Conservation (phyloP, 2,329 filamentous ascomycete species). For the Aspergillus vadensis region DNA sequence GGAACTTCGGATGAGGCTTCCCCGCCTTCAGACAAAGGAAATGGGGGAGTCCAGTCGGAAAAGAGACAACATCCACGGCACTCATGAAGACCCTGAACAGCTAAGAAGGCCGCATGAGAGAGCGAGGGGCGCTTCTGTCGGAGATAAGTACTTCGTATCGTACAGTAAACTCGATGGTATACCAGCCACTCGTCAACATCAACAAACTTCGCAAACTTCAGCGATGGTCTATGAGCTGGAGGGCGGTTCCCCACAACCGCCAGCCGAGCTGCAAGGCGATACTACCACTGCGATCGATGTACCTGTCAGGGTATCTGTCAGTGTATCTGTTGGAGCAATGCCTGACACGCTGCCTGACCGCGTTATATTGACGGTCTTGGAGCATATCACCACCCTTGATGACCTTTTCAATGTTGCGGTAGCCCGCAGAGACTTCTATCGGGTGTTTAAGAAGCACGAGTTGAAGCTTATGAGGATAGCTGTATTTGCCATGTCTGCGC, state of each 20-base stretch:
- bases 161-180: slow-evolving; percentile 22
- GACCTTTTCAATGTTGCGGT: slow-evolving; percentile 59
- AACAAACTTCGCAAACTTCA: slow-evolving; percentile 22
- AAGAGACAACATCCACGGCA: neutral
- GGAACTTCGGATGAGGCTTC: slow-evolving; percentile 26
- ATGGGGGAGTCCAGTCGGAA: neutral
- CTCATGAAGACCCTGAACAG: neutral
- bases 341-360: slow-evolving; percentile 49
- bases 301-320: slow-evolving; percentile 13
- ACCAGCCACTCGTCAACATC: slow-evolving; percentile 22
- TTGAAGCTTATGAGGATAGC: slow-evolving; percentile 55
- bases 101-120: neutral
- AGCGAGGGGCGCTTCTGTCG: slow-evolving; percentile 8
- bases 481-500: slow-evolving; percentile 56
- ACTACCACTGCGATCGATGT: slow-evolving; percentile 18
- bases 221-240: slow-evolving; percentile 39
- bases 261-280: slow-evolving; percentile 3
- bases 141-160: slow-evolving; percentile 30
- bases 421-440: slow-evolving; percentile 59
- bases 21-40: slow-evolving; percentile 29
- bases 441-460: slow-evolving; percentile 60
- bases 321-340: slow-evolving; percentile 29
- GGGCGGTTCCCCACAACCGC: slow-evolving; percentile 26
- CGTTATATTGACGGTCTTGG: slow-evolving; percentile 57
- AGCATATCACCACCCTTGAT: slow-evolving; percentile 51